These are phyloP conservation scores for Lomentospora prolificans DNA, from an alignment of 2,329 filamentous ascomycete species.

Conservation along the genomic window DNA sequence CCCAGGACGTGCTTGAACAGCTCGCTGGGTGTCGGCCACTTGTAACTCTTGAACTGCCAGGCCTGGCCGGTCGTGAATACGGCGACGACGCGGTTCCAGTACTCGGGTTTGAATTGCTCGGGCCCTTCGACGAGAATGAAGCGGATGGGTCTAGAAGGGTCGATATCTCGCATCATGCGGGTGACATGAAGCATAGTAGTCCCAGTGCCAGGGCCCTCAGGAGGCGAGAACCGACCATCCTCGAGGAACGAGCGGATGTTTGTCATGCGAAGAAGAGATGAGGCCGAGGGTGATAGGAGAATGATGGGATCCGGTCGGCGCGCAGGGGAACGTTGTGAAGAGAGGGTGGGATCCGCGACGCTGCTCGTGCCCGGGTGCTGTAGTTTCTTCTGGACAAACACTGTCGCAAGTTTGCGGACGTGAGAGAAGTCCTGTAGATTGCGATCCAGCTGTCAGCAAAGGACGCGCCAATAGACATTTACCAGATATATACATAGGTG, in stretches of 20 bases:
- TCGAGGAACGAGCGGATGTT: constrained; percentile 95
- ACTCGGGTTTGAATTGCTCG: constrained; percentile 93
- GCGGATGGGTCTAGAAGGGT: constrained; percentile 63
- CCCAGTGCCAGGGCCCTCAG: constrained; percentile 57
- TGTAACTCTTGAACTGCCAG: constrained; percentile 99
- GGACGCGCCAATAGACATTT: no score
- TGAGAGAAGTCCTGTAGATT: constrained; percentile 74
- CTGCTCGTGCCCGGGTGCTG: constrained; percentile 26
- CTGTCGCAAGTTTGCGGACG: constrained; percentile 73
- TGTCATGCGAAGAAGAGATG: constrained; percentile 85
- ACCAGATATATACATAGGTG: no score
- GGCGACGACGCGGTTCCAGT: constrained; percentile 90
- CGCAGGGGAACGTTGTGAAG: constrained; percentile 42
- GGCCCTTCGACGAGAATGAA: constrained; percentile 94
- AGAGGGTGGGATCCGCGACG: constrained; percentile 35
- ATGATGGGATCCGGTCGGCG: constrained; percentile 76
- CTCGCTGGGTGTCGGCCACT: constrained; percentile 82
- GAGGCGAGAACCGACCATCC: constrained; percentile 68
- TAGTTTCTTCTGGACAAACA: constrained; percentile 60
- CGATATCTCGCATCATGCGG: constrained; percentile 62
- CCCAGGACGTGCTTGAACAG: constrained; percentile 83
- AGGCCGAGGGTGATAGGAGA: constrained; percentile 89
- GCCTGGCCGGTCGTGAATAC: constrained; percentile 96
- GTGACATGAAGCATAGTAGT: constrained; percentile 79
- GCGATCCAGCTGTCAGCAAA: no score